Conservation (phyloP, 139 green algal species). For the Dunaliella primolecta region DNA sequence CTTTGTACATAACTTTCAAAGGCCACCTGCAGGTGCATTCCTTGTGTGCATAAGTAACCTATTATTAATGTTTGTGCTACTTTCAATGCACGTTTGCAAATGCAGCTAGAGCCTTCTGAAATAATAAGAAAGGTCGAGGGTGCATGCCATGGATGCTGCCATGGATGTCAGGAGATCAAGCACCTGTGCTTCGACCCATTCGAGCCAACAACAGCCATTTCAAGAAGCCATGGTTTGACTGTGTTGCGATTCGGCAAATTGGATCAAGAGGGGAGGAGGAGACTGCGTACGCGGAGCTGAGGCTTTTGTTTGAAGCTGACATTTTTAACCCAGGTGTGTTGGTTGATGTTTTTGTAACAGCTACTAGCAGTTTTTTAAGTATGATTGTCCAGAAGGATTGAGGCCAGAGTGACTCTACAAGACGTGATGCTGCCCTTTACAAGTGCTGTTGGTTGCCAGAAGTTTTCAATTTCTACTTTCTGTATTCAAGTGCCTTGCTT, state of each 20-base stretch:
- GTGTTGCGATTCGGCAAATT: constrained; percentile 49
- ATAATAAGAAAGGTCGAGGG: background rate
- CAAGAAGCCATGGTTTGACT: background rate
- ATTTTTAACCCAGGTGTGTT: background rate
- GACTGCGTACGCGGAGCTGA: background rate
- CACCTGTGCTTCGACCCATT: background rate
- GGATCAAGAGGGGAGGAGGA: background rate
- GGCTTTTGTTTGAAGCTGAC: background rate
- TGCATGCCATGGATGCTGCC: background rate
- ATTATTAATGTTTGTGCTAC: background rate
- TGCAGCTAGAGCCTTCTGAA: background rate
- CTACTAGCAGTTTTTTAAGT: background rate
- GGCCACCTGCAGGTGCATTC: too few relatives aligned
- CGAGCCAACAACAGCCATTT: background rate
- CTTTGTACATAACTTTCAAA: too few relatives aligned
- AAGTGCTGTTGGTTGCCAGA: background rate
- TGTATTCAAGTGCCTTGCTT: too few relatives aligned
- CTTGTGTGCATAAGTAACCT: background rate
- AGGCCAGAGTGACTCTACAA: background rate
- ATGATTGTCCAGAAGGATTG: background rate
- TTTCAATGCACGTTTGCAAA: background rate
- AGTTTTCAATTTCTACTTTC: background rate
- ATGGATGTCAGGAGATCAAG: background rate
- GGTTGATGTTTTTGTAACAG: background rate
- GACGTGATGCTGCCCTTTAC: background rate